Evolutionary conservation across 345 rosid species (phyloP).

Genomic region (Syzygium jambos): DNA sequence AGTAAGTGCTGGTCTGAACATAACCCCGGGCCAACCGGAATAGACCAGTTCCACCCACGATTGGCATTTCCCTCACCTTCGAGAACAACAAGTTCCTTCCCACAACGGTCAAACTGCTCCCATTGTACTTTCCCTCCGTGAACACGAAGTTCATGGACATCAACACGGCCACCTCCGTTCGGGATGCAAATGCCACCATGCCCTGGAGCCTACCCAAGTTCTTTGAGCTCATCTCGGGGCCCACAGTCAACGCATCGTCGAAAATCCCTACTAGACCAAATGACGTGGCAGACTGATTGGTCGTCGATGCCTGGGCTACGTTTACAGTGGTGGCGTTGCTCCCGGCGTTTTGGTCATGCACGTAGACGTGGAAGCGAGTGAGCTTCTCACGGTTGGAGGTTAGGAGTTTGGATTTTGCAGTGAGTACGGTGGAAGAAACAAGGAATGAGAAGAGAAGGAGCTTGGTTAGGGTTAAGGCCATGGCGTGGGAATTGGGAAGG

Average conservation of each 20-base stretch:
- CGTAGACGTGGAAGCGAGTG: neutral
- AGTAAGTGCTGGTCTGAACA: neutral
- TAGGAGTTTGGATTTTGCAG: neutral
- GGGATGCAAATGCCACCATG: neutral
- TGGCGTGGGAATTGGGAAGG: neutral
- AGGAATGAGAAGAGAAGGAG: neutral
- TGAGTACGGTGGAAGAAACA: neutral
- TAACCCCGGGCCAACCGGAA: neutral
- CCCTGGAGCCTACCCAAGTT: slow-evolving; percentile 2
- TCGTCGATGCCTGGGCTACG: neutral
- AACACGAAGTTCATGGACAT: neutral
- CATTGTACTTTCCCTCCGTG: neutral
- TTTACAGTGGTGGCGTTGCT: neutral
- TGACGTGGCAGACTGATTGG: neutral
- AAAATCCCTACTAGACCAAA: neutral
- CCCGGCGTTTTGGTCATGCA: neutral
- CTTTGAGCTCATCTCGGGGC: slow-evolving; percentile 1
- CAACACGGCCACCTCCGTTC: neutral
- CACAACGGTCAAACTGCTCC: neutral
- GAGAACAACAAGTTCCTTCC: neutral
- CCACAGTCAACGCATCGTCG: neutral
- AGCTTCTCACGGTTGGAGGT: neutral
- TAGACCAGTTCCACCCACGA: neutral
- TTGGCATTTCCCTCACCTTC: neutral
- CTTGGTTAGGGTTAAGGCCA: neutral